Conservation (phyloP, 2,329 filamentous ascomycete species). For the Aspergillus tanneri region DNA sequence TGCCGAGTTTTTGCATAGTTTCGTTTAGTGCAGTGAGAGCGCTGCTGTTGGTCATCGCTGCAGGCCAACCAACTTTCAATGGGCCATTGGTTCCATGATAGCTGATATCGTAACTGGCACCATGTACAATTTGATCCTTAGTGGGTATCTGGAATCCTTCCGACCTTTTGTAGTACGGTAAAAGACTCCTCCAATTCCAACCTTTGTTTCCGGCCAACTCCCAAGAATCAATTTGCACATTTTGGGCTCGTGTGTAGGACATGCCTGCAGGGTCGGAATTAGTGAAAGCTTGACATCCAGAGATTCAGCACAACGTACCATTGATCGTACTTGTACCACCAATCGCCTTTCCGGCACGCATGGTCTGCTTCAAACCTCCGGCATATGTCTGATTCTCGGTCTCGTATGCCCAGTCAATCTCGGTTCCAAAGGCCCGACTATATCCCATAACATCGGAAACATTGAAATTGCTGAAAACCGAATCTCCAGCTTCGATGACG, state of each 20-base stretch:
- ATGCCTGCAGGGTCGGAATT: constrained; percentile 25
- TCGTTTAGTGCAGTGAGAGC: constrained; percentile 31
- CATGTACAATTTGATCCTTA: constrained; percentile 20
- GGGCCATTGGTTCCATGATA: constrained; percentile 30
- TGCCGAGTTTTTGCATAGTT: constrained; percentile 35
- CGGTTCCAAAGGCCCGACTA: constrained; percentile 28
- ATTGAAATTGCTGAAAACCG: constrained; percentile 28
- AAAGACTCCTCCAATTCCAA: constrained; percentile 33
- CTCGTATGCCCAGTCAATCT: constrained; percentile 44
- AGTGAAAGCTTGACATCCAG: neutral
- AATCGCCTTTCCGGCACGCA: constrained; percentile 45
- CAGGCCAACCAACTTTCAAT: constrained; percentile 27
- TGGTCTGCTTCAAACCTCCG: constrained; percentile 28
- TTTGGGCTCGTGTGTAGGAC: constrained; percentile 38
- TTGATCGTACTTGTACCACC: constrained; percentile 48
- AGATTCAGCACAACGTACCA: constrained; percentile 24
- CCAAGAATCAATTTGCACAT: constrained; percentile 40
- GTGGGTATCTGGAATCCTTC: constrained; percentile 26
- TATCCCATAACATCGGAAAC: constrained; percentile 27
- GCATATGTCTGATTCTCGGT: constrained; percentile 42
- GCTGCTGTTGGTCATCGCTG: constrained; percentile 17
- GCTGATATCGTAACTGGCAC: constrained; percentile 23
- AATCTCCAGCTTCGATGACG: constrained; percentile 32
- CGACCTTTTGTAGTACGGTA: constrained; percentile 31
- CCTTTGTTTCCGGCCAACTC: constrained; percentile 29